A percentile compares a stretch with the other conserved stretches of the same genome.
Conservation (phyloP, 1,139 yeast species). For the Pichia cactophila region DNA sequence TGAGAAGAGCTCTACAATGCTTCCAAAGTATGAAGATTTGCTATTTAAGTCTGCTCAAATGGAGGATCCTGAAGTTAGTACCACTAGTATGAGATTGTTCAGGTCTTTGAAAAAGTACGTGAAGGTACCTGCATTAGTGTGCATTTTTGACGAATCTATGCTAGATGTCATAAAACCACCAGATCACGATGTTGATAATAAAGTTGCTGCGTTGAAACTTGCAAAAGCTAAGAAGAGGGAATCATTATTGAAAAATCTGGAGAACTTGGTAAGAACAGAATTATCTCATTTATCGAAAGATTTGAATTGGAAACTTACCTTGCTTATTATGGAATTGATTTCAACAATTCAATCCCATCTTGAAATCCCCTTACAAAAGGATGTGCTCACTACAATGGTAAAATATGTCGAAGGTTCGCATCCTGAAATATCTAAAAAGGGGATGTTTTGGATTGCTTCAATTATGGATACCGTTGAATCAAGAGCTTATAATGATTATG, state of each 20-base stretch:
- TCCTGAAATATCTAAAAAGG: slow-evolving; percentile 60
- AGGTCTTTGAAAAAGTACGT: slow-evolving; percentile 40
- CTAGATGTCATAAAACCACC: slow-evolving; percentile 58
- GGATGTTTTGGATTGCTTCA: slow-evolving; percentile 56
- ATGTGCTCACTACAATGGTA: slow-evolving; percentile 42
- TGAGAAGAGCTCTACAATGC: slow-evolving; percentile 19
- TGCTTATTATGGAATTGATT: slow-evolving; percentile 48
- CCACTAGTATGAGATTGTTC: slow-evolving; percentile 44
- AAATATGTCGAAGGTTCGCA: slow-evolving; percentile 58
- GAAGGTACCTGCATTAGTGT: slow-evolving; percentile 53
- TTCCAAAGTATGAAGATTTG: slow-evolving; percentile 24
- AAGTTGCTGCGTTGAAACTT: slow-evolving; percentile 45
- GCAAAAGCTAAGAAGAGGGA: slow-evolving; percentile 55
- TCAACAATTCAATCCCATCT: slow-evolving; percentile 48
- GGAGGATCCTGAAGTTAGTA: slow-evolving; percentile 50
- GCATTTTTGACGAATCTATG: slow-evolving; percentile 41
- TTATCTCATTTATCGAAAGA: slow-evolving; percentile 30
- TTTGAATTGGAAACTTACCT: slow-evolving; percentile 65
- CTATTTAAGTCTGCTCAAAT: slow-evolving; percentile 42
- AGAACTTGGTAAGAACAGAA: slow-evolving; percentile 38
- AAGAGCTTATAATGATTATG: slow-evolving; percentile 49
- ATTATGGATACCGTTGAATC: slow-evolving; percentile 46
- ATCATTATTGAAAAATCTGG: slow-evolving; percentile 35
- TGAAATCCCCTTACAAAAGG: slow-evolving; percentile 41
- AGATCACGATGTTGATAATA: slow-evolving; percentile 44